These are phyloP conservation scores for Colletotrichum sidae DNA, from an alignment of 2,329 filamentous ascomycete genomes.

Conservation along the genomic window DNA sequence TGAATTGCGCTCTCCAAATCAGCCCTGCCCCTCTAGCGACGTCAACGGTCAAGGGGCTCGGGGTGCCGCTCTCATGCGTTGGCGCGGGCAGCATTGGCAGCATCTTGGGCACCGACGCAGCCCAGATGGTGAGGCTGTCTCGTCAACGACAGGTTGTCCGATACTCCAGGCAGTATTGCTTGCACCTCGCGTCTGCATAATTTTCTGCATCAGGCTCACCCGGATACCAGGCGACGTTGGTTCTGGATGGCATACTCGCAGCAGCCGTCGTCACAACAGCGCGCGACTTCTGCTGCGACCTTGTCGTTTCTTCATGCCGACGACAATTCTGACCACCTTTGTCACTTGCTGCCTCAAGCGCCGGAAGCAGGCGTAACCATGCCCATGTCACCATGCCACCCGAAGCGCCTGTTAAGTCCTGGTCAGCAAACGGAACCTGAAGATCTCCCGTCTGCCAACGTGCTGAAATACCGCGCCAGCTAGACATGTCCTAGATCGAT, in stretches of 20 bases:
- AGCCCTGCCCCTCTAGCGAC: conserved; percentile 24
- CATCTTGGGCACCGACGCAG: conserved; percentile 39
- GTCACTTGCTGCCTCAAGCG: conserved; percentile 7
- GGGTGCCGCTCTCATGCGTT: conserved; percentile 14
- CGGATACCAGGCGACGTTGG: conserved; percentile 22
- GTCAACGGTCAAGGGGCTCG: conserved; percentile 11
- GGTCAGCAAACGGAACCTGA: not conserved
- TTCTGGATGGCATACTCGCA: conserved; percentile 23
- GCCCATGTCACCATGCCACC: conserved; percentile 6
- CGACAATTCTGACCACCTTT: conserved; percentile 11
- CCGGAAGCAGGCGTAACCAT: conserved; percentile 32
- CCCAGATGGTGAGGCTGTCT: conserved; percentile 39
- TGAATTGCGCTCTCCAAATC: not conserved
- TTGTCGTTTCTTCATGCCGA: too few relatives aligned
- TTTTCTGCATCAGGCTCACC: conserved; percentile 22
- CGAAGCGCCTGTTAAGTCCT: not conserved
- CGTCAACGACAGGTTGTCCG: conserved; percentile 28
- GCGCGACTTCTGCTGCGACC: not conserved
- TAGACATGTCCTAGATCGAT: conserved; percentile 20
- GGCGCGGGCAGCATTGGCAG: conserved; percentile 1
- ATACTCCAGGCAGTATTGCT: conserved; percentile 2
- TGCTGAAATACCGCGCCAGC: not conserved
- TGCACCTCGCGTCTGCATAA: conserved; percentile 15
- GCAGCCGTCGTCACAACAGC: not conserved
- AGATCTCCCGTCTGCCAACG: conserved; percentile 25